phyloP scores from a whole-genome alignment of 345 rosid genomes.

The Pelargonium nanum region DNA sequence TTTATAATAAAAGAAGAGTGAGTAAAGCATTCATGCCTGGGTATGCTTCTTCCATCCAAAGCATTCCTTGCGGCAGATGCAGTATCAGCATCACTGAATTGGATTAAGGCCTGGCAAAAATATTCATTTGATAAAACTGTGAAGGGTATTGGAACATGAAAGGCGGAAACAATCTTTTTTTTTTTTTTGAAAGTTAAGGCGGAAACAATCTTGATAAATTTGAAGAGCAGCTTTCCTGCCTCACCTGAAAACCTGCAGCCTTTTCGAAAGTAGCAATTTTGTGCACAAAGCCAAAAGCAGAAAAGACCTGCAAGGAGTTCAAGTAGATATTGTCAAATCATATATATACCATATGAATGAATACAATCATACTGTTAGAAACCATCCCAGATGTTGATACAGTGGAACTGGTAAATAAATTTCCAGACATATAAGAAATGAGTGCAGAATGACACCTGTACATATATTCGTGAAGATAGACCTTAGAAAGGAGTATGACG shows the following conservation, averaged over 20 bases:
- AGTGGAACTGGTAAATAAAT: constrained; percentile 16
- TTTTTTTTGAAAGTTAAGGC: no score
- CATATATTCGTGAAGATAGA: constrained; percentile 59
- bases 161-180: not conserved
- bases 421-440: constrained; percentile 36
- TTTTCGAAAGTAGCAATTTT: constrained; percentile 96
- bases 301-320: constrained; percentile 64
- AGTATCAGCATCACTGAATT: constrained; percentile 80
- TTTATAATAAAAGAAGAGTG: not conserved
- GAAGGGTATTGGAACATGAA: constrained; percentile 11
- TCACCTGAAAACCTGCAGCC: constrained; percentile 94
- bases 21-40: constrained; percentile 35
- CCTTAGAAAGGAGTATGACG: constrained; percentile 64
- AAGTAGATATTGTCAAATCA: constrained; percentile 12
- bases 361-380: constrained; percentile 6
- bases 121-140: not conserved
- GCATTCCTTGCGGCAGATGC: constrained; percentile 75
- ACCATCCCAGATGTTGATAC: constrained; percentile 19
- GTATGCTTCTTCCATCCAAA: constrained; percentile 96
- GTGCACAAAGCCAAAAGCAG: constrained; percentile 97
- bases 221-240: constrained; percentile 11
- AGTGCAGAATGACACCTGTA: constrained; percentile 83
- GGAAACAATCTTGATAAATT: constrained; percentile 9
- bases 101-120: constrained; percentile 72
- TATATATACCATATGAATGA: constrained; percentile 1